These are phyloP conservation scores for Saccharomyces hybrid DNA, from an alignment of 1,139 yeast genomes.

Conservation along the genomic window DNA sequence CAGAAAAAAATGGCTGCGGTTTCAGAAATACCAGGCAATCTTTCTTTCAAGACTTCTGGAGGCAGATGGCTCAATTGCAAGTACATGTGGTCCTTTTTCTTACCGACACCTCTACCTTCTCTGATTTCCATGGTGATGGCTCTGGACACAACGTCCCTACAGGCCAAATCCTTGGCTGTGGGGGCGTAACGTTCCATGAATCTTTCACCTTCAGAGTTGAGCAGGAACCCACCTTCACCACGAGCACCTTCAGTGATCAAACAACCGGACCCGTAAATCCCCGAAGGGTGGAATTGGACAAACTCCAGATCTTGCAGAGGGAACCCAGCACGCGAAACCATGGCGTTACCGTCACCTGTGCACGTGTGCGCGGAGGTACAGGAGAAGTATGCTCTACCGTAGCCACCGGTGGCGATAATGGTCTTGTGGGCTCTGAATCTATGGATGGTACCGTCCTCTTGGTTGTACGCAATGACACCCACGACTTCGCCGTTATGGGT, in stretches of 20 bases:
- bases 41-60: slow-evolving; percentile 81
- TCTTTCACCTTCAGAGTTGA: slow-evolving; percentile 97
- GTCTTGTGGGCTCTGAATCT: slow-evolving; percentile 96
- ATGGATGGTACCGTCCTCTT: slow-evolving; percentile 97
- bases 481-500: slow-evolving; percentile 95
- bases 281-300: slow-evolving; percentile 98
- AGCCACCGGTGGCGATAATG: slow-evolving; percentile 96
- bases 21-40: slow-evolving; percentile 98
- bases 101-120: slow-evolving; percentile 99
- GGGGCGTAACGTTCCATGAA: slow-evolving; percentile 99
- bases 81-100: slow-evolving; percentile 88
- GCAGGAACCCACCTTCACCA: slow-evolving; percentile 98
- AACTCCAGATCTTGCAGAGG: slow-evolving; percentile 97
- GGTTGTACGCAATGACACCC: slow-evolving; percentile 95
- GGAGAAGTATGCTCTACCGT: slow-evolving; percentile 96
- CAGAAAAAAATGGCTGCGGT: slow-evolving; percentile 97
- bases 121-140: slow-evolving; percentile 98
- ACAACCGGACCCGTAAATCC: slow-evolving; percentile 98
- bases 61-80: slow-evolving; percentile 94
- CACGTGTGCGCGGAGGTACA: slow-evolving; percentile 99
- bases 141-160: slow-evolving; percentile 96
- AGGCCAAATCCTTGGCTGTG: slow-evolving; percentile 95
- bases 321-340: slow-evolving; percentile 97
- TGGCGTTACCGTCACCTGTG: slow-evolving; percentile 98
- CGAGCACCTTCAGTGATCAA: slow-evolving; percentile 98